Evolutionary conservation across 2,329 filamentous ascomycete genomes (phyloP), one percentile per base, ranked within the genome.

Genomic region (Phyllosticta capitalensis): DNA sequence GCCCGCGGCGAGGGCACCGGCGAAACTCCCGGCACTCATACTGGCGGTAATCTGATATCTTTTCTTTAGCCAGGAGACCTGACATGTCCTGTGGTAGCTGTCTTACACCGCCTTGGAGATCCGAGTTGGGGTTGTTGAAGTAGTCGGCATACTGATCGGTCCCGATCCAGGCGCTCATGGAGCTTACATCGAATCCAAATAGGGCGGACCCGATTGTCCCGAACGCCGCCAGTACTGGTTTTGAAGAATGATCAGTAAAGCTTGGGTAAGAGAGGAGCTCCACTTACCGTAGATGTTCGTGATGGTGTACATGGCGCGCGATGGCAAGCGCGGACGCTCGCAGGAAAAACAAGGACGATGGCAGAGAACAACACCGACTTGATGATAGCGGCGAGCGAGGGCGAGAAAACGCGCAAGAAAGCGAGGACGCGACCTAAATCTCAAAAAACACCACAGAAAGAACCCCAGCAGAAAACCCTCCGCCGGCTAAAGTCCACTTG

Each of bases 181-280:
- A 78, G 52, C 58, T 83, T 66, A 91, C 89, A 73, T 91, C 88
- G 69, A 91, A 91, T 65, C 88, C 89, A 67, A 91, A 90, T 24
- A 90, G 77, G 22, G 81, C 83, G 69, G 87, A 87, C 65, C 86
- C 86, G 76, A 79, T 78, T 63, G 82, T 78, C 69, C 81, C 76
- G 68, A 83, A 56, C 14, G 48, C 58, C 21, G 58, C 58, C 19
- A 60, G 58, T 45, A 17, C 58, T 60, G 28, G 7, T n/a, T n/a
- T n/a, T 9, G 24, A 19, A 33, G 9, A 20, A 17, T 24, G 56
- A n/a, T 58, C 20, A 58, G 49, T n/a, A 9, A 19, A 5, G 24
- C 6, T 9, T 7, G 10, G 14, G 10, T 14, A 3, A 45, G 7
- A 12, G 20, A 10, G 22, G 50, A 14, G 48, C 1, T 3, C 10